These are phyloP conservation scores for Rheum nobile DNA, from an alignment of 148 eudicot genomes.

Conservation along the genomic window DNA sequence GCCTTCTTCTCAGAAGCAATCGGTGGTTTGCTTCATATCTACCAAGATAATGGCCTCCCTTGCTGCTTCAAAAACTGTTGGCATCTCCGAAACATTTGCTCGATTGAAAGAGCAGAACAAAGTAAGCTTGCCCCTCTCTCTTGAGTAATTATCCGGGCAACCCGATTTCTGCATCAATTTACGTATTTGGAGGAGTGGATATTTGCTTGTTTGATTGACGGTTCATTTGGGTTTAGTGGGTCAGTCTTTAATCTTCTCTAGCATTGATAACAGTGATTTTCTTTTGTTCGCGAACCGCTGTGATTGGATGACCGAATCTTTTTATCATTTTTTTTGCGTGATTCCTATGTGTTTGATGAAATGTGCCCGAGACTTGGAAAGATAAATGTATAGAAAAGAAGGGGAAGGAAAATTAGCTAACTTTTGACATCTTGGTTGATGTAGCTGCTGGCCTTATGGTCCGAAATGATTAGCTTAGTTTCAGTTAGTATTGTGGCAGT, in stretches of 20 bases:
- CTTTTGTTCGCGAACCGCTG: background rate
- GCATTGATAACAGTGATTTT: background rate
- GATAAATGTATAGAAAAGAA: background rate
- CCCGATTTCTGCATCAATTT: background rate
- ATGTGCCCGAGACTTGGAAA: background rate
- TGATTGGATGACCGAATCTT: background rate
- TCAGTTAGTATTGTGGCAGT: background rate
- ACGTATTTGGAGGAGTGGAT: background rate
- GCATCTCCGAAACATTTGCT: conserved; percentile 69
- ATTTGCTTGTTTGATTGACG: background rate
- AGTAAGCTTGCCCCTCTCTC: conserved; percentile 18
- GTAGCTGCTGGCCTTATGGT: background rate
- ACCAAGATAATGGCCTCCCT: conserved; percentile 4
- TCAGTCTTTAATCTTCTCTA: background rate
- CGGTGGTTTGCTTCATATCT: background rate
- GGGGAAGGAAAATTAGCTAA: background rate
- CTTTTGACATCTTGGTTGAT: background rate
- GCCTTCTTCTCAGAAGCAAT: background rate
- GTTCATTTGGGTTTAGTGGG: background rate
- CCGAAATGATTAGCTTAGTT: background rate
- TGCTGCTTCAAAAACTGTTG: conserved; percentile 25
- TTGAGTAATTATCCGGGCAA: background rate
- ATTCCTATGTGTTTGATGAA: background rate
- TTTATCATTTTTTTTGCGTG: background rate
- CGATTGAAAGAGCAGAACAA: conserved; percentile 51